These are phyloP conservation scores for Ustilago tritici DNA, from an alignment of 1,284 basidiomycete species.

Conservation along the genomic window DNA sequence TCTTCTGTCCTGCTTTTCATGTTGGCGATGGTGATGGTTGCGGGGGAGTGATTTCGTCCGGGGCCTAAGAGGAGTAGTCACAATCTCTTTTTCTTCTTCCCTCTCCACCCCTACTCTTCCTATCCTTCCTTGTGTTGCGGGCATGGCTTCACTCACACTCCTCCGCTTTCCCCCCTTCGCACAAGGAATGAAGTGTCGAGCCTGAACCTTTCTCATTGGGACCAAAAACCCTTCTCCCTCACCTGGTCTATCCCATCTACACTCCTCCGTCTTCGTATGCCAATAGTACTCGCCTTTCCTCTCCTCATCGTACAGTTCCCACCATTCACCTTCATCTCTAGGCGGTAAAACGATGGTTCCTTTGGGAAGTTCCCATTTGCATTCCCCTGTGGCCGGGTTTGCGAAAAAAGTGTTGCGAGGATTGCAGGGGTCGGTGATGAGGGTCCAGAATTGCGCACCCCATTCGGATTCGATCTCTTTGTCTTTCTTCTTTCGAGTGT, in stretches of 20 bases:
- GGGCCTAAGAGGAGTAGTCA: neutral
- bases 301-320: slow-evolving; percentile 86
- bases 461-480: slow-evolving; percentile 11
- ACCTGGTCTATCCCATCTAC: slow-evolving; percentile 86
- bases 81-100: neutral
- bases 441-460: slow-evolving; percentile 55
- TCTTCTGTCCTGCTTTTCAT: neutral
- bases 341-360: slow-evolving; percentile 89
- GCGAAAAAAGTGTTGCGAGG: slow-evolving; percentile 77
- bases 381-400: slow-evolving; percentile 89
- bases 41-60: neutral
- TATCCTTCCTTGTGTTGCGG: too few species aligned
- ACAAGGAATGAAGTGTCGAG: neutral
- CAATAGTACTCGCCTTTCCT: slow-evolving; percentile 89
- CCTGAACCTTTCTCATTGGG: slow-evolving; percentile 85
- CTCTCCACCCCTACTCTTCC: neutral
- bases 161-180: slow-evolving; percentile 57
- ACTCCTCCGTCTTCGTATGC: slow-evolving; percentile 86
- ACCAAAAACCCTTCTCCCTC: slow-evolving; percentile 82
- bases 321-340: slow-evolving; percentile 88
- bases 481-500: neutral
- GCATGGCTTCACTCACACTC: too few species aligned
- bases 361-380: slow-evolving; percentile 90
- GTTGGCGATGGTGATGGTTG: too few species aligned
- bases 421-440: slow-evolving; percentile 34